Evolutionary conservation across 768 basidiomycete species (phyloP).

Genomic region (Tricholoma bakamatsutake): DNA sequence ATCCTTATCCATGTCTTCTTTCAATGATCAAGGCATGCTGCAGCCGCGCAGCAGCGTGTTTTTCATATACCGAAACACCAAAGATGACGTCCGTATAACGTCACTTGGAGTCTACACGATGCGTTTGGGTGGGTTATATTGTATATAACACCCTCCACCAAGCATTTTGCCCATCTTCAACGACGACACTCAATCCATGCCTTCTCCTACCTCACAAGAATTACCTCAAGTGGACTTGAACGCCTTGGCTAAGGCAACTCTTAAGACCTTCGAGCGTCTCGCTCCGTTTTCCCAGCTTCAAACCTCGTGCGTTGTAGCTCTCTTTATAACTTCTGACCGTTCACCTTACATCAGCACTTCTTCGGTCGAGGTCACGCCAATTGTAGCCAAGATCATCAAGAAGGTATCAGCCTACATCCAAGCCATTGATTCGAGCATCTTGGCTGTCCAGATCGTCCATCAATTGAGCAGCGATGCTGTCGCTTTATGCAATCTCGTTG

Average conservation of each 20-base stretch:
- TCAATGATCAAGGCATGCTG: too few species aligned
- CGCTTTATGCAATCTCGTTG: conserved; percentile 2
- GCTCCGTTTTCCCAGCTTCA: conserved; percentile 28
- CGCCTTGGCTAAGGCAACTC: conserved; percentile 22
- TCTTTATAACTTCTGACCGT: neutral
- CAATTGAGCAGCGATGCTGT: conserved; percentile 12
- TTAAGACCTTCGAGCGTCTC: conserved; percentile 33
- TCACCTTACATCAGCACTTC: conserved; percentile 6
- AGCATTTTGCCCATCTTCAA: neutral
- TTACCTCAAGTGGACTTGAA: neutral
- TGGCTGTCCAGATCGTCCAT: conserved; percentile 11
- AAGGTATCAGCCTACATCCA: conserved; percentile 13
- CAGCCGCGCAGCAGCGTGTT: too few species aligned
- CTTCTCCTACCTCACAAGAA: neutral
- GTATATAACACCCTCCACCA: neutral
- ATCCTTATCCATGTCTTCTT: too few species aligned
- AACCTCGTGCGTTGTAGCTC: conserved; percentile 18
- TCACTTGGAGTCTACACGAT: neutral
- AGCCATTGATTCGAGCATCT: conserved; percentile 15
- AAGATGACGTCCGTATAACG: neutral
- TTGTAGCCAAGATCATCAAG: conserved; percentile 8
- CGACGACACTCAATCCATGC: neutral
- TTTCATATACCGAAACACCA: neutral
- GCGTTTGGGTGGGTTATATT: neutral
- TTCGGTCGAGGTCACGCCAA: conserved; percentile 13